Percentiles rank a stretch among this genome's conserved stretches.
phyloP scores from a whole-genome alignment of 2,329 filamentous ascomycete genomes.

The Malbranchea zuffiana region DNA sequence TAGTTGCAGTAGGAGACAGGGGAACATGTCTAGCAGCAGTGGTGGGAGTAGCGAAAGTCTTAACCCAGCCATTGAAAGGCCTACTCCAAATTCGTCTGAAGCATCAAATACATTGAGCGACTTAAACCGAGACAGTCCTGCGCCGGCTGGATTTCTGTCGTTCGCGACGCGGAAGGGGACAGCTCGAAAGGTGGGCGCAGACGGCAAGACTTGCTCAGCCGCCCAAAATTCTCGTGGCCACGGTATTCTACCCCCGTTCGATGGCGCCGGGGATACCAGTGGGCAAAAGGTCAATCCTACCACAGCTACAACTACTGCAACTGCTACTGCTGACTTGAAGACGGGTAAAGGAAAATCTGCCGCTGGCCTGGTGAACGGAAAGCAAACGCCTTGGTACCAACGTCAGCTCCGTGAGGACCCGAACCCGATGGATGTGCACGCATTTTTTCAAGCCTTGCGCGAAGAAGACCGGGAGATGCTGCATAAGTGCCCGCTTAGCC shows the following conservation, averaged over 20 bases:
- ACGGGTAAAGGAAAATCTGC: background rate
- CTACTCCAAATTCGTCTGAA: no score
- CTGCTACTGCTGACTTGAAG: background rate
- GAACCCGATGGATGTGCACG: slow-evolving; percentile 17
- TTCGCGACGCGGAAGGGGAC: no score
- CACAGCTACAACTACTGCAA: slow-evolving; percentile 4
- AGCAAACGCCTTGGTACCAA: slow-evolving; percentile 11
- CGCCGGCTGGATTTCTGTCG: no score
- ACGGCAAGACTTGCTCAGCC: no score
- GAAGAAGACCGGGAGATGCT: slow-evolving; percentile 20
- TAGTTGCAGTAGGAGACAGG: no score
- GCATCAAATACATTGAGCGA: no score
- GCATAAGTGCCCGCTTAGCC: slow-evolving; percentile 13
- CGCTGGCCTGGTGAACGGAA: background rate
- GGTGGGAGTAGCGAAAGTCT: no score
- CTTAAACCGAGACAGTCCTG: no score
- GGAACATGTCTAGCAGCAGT: no score
- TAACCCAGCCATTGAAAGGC: no score
- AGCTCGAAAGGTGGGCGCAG: no score
- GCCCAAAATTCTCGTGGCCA: no score
- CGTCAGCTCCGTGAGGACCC: slow-evolving; percentile 12
- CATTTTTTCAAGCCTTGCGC: slow-evolving; percentile 19
- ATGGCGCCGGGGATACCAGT: slow-evolving; percentile 19
- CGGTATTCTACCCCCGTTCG: slow-evolving; percentile 22
- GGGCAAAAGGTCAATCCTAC: slow-evolving; percentile 1